Conservation (phyloP, 2,329 filamentous ascomycete genomes). For the Microsporum audouinii region DNA sequence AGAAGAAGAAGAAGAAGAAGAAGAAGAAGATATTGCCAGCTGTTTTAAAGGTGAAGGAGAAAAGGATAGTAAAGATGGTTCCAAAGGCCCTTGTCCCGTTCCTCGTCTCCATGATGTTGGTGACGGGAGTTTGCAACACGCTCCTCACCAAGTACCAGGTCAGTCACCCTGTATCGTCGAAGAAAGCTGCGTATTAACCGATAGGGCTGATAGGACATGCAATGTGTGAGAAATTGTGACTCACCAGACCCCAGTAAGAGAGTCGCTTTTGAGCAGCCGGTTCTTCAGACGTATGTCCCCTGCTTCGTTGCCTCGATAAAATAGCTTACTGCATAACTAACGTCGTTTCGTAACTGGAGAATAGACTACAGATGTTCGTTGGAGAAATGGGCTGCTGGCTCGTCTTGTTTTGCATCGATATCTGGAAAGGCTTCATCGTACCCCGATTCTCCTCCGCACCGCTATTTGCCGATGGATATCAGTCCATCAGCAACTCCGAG, state of each 20-base stretch:
- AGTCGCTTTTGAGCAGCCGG: constrained; percentile 78
- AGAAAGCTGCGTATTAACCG: constrained; percentile 85
- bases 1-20: background rate
- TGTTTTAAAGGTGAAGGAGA: background rate
- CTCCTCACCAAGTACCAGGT: constrained; percentile 95
- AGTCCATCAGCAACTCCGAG: constrained; percentile 47
- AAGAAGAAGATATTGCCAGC: background rate
- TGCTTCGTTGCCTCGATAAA: background rate
- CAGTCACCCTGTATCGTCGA: constrained; percentile 18
- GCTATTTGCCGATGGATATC: constrained; percentile 48
- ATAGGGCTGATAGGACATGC: constrained; percentile 58
- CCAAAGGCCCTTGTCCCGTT: constrained; percentile 63
- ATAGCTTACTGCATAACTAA: background rate
- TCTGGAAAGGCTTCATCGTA: constrained; percentile 50
- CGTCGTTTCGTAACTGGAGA: background rate
- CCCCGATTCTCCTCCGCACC: constrained; percentile 28
- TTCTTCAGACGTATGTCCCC: constrained; percentile 62
- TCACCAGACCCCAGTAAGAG: constrained; percentile 54
- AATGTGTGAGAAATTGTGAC: constrained; percentile 88
- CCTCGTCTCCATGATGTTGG: constrained; percentile 88
- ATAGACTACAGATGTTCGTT: constrained; percentile 80
- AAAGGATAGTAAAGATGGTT: constrained; percentile 46
- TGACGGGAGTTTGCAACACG: constrained; percentile 94
- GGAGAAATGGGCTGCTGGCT: constrained; percentile 96
- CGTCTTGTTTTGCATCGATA: constrained; percentile 59